Percentiles rank a stretch among this genome's conserved stretches.
phyloP scores from a whole-genome alignment of 2,329 filamentous ascomycete species.

The Lecanicillium sp. region DNA sequence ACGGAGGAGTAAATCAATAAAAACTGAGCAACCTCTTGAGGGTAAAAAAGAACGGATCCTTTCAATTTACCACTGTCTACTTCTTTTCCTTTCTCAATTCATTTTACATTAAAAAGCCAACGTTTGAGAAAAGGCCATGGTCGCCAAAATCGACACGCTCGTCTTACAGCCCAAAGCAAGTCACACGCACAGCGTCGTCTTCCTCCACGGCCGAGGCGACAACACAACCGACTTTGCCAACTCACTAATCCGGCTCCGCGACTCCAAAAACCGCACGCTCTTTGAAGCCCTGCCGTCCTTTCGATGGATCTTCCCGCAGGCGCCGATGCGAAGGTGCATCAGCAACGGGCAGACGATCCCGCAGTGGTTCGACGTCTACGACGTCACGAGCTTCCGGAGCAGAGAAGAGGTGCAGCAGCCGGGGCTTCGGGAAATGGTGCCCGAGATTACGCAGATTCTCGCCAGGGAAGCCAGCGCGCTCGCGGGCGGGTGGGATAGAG shows the following conservation, averaged over 20 bases:
- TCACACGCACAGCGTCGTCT: conserved; percentile 35
- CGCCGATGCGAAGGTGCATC: conserved; percentile 20
- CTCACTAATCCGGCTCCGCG: conserved; percentile 20
- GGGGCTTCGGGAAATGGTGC: conserved; percentile 31
- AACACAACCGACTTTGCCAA: conserved; percentile 23
- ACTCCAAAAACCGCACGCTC: conserved; percentile 26
- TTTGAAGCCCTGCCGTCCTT: conserved; percentile 33
- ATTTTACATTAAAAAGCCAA: no score
- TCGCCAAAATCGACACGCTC: neutral
- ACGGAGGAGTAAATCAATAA: no score
- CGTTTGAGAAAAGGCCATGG: neutral
- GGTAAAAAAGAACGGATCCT: no score
- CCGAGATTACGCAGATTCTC: conserved; percentile 23
- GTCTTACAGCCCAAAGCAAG: neutral
- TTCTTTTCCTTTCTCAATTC: no score
- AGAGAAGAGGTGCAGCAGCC: conserved; percentile 33
- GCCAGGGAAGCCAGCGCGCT: conserved; percentile 25
- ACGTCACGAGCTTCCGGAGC: conserved; percentile 29
- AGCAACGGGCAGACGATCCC: conserved; percentile 18
- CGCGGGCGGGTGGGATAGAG: conserved; percentile 26
- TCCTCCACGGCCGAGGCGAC: conserved; percentile 38
- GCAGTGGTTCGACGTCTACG: conserved; percentile 47
- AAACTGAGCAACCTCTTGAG: no score
- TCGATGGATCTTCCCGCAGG: conserved; percentile 42
- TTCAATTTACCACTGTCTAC: no score